These are phyloP conservation scores for Asterophora lycoperdoides DNA, from an alignment of 768 basidiomycete species.

Conservation along the genomic window DNA sequence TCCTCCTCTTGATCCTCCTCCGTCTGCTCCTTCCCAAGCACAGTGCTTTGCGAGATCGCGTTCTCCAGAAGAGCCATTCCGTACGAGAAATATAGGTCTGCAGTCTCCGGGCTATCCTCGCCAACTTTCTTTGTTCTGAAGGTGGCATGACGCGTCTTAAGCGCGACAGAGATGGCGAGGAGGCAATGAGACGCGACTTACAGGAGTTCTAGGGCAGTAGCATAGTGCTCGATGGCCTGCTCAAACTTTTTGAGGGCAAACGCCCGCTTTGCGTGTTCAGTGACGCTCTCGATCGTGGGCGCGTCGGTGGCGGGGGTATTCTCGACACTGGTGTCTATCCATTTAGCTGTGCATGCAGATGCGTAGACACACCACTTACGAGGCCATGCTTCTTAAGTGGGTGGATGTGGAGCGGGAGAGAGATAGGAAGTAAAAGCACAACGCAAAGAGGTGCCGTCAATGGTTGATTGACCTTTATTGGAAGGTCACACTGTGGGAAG, in stretches of 20 bases:
- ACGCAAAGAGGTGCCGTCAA: not conserved
- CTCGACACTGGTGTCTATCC: conserved; percentile 3
- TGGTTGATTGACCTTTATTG: too few relatives aligned
- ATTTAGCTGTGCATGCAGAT: not conserved
- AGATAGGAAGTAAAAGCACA: not conserved
- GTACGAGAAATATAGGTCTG: conserved; percentile 86
- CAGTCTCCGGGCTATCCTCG: conserved; percentile 79
- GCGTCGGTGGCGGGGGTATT: conserved; percentile 13
- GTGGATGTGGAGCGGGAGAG: not conserved
- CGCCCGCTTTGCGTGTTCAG: conserved; percentile 83
- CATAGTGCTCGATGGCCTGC: conserved; percentile 80
- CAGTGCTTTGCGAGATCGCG: conserved; percentile 79
- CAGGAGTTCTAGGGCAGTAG: conserved; percentile 79
- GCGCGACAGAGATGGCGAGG: conserved; percentile 4
- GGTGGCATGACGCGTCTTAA: conserved; percentile 12
- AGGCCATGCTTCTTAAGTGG: conserved; percentile 6
- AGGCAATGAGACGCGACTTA: conserved; percentile 43
- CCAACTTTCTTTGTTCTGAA: conserved; percentile 67
- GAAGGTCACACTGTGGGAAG: conserved; percentile 1
- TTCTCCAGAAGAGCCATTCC: conserved; percentile 93
- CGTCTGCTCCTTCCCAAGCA: conserved; percentile 84
- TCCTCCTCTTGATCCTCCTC: conserved; percentile 47
- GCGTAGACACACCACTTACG: conserved; percentile 3
- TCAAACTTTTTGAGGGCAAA: conserved; percentile 86
- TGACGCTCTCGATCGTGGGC: conserved; percentile 46